These are phyloP conservation scores for Mycena haematopus DNA, from an alignment of 768 basidiomycete genomes.

Conservation along the genomic window DNA sequence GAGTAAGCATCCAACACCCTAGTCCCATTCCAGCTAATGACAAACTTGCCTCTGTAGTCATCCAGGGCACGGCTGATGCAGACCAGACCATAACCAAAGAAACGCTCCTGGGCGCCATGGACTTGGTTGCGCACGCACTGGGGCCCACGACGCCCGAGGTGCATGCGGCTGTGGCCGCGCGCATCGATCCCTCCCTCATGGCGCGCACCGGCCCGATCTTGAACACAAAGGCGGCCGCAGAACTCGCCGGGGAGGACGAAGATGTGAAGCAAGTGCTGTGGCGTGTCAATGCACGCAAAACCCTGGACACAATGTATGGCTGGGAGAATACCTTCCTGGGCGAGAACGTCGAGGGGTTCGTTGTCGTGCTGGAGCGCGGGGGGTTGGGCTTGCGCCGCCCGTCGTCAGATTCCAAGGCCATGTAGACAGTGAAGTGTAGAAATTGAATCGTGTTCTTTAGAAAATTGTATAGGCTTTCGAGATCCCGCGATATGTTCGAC, in stretches of 20 bases:
- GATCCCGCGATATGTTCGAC: too few relatives aligned
- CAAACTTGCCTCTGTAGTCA: conserved; percentile 27
- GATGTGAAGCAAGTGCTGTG: conserved; percentile 12
- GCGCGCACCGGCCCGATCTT: conserved; percentile 4
- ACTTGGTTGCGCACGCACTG: conserved; percentile 23
- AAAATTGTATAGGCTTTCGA: too few relatives aligned
- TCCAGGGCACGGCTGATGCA: conserved; percentile 37
- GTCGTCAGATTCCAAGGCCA: too few relatives aligned
- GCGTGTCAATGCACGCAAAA: conserved; percentile 26
- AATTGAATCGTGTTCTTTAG: too few relatives aligned
- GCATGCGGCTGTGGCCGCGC: conserved; percentile 9
- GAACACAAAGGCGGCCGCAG: neutral
- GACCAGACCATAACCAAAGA: conserved; percentile 24
- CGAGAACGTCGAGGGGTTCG: conserved; percentile 28
- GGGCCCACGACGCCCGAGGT: conserved; percentile 17
- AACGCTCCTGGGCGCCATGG: conserved; percentile 19
- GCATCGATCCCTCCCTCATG: conserved; percentile 2
- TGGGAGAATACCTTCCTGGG: conserved; percentile 29
- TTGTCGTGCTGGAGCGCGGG: conserved; percentile 28
- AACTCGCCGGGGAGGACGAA: conserved; percentile 9
- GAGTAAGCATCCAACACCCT: conserved; percentile 32
- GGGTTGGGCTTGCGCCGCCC: conserved; percentile 26
- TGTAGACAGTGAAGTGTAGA: too few relatives aligned
- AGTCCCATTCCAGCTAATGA: neutral
- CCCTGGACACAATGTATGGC: conserved; percentile 24